Evolutionary conservation across 176 grass and related monocot species (phyloP).

Genomic region (maize (Zea mays)): Zm-B73-REFERENCE-NAM-5.0 NC_050097.1:183592501-183593000

Average conservation of each 20-base stretch:
- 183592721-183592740: conserved; percentile 40
- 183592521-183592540: not conserved
- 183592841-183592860: conserved; percentile 77
- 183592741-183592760: conserved; percentile 84
- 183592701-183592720: not conserved
- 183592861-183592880: conserved; percentile 87
- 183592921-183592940: conserved; percentile 42
- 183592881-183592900: conserved; percentile 78
- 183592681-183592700: not conserved
- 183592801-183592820: conserved; percentile 81
- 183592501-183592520: too few species aligned
- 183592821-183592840: conserved; percentile 91
- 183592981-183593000: conserved; percentile 72
- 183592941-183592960: conserved; percentile 62
- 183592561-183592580: conserved; percentile 1
- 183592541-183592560: conserved; percentile 1
- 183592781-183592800: conserved; percentile 81
- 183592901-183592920: conserved; percentile 49
- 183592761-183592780: conserved; percentile 83
- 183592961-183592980: conserved; percentile 92
- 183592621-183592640: too few species aligned
- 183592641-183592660: conserved; percentile 8
- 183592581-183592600: not conserved
- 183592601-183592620: conserved; percentile 11
- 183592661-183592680: not conserved